These are phyloP conservation scores for Xylaria curta DNA, from an alignment of 495 filamentous ascomycete species.

Conservation along the genomic window DNA sequence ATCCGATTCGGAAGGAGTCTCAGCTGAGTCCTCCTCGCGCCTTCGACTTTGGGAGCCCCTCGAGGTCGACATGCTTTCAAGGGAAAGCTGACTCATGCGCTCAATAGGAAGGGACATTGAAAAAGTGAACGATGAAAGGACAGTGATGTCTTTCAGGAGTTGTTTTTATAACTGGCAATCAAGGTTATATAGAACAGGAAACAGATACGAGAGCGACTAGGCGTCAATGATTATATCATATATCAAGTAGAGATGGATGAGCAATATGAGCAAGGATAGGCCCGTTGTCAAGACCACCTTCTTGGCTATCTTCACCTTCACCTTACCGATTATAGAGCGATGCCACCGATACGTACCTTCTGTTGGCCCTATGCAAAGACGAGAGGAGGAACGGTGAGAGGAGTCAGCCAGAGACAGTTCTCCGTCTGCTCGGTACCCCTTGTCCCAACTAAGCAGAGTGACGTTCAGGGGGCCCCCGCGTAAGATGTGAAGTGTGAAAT, in stretches of 20 bases:
- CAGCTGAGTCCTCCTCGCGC: slow-evolving; percentile 37
- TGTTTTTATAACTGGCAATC: slow-evolving; percentile 15
- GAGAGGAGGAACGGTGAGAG: background rate
- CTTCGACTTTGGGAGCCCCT: slow-evolving; percentile 37
- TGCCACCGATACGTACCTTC: background rate
- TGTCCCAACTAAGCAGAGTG: background rate
- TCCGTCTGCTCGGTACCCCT: background rate
- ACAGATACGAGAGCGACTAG: slow-evolving; percentile 1
- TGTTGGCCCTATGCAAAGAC: background rate
- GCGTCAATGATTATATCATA: background rate
- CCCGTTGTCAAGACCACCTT: slow-evolving; percentile 32
- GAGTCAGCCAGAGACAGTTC: background rate
- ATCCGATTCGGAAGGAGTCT: slow-evolving; percentile 31
- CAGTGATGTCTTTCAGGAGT: slow-evolving; percentile 20
- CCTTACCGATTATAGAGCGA: slow-evolving; percentile 8
- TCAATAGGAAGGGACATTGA: slow-evolving; percentile 44
- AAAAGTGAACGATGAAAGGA: slow-evolving; percentile 13
- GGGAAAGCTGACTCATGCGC: slow-evolving; percentile 49
- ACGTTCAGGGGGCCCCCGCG: background rate
- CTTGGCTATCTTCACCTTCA: slow-evolving; percentile 17
- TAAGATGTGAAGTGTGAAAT: background rate
- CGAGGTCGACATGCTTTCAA: slow-evolving; percentile 43
- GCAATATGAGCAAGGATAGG: slow-evolving; percentile 27
- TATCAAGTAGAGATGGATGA: slow-evolving; percentile 1
- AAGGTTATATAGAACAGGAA: slow-evolving; percentile 36